Evolutionary conservation across 306 rosid genomes (phyloP).

Genomic region (Gastrolobium bilobum): DNA sequence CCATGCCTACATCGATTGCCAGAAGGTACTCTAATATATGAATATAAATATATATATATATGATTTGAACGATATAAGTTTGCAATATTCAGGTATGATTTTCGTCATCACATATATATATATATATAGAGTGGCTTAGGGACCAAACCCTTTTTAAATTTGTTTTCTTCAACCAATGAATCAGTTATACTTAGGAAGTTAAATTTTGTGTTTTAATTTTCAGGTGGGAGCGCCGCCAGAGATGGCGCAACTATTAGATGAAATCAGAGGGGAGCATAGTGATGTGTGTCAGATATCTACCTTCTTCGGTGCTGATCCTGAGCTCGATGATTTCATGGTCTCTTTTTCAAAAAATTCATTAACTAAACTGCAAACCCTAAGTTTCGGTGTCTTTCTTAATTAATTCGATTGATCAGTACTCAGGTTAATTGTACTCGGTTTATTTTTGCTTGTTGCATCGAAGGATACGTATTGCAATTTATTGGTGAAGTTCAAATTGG

Average conservation of each 20-base stretch:
- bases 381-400: not conserved
- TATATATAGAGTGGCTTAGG: not conserved
- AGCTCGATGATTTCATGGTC: slow-evolving; percentile 88
- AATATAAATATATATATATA: not conserved
- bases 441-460: not conserved
- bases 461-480: slow-evolving; percentile 71
- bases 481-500: slow-evolving; percentile 69
- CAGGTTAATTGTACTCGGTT: not conserved
- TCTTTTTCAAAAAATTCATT: not conserved
- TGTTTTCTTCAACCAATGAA: not conserved
- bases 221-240: slow-evolving; percentile 87
- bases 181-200: not conserved
- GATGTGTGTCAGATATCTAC: slow-evolving; percentile 43
- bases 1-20: slow-evolving; percentile 77
- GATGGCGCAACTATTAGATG: slow-evolving; percentile 59
- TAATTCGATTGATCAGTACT: not conserved
- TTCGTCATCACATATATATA: no score
- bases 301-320: slow-evolving; percentile 70
- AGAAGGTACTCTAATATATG: slow-evolving; percentile 56
- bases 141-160: not conserved
- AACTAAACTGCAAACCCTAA: slow-evolving; percentile 52
- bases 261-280: slow-evolving; percentile 52
- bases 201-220: not conserved
- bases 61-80: not conserved
- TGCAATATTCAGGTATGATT: not conserved